These are phyloP conservation scores for Colletotrichum noveboracense DNA, from an alignment of 2,329 filamentous ascomycete species.

Conservation along the genomic window DNA sequence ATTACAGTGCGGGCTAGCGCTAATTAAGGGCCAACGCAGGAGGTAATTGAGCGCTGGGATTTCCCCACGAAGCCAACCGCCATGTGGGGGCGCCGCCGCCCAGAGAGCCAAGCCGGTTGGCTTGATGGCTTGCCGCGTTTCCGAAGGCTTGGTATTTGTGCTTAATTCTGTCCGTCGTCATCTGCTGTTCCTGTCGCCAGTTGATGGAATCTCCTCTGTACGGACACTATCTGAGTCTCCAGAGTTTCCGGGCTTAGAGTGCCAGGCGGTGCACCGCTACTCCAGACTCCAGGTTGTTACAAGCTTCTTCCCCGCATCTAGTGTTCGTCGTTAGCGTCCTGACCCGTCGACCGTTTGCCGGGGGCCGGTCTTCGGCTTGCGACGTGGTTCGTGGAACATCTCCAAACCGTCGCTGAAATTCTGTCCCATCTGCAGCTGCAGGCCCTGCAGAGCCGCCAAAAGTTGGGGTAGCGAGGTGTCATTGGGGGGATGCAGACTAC, in stretches of 20 bases:
- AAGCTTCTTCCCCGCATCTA: neutral
- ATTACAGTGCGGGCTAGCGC: slow-evolving; percentile 6
- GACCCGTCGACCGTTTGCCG: neutral
- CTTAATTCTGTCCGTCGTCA: neutral
- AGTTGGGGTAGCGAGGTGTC: neutral
- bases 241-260: neutral
- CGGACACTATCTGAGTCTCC: neutral
- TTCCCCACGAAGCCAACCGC: neutral
- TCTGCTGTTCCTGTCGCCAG: neutral
- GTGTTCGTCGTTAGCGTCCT: neutral
- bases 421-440: slow-evolving; percentile 1
- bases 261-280: neutral
- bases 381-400: slow-evolving; percentile 18
- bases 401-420: slow-evolving; percentile 1
- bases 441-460: slow-evolving; percentile 14
- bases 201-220: neutral
- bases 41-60: neutral
- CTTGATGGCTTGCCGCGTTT: neutral
- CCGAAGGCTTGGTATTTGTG: slow-evolving; percentile 9
- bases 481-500: neutral
- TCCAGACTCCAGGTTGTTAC: neutral
- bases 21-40: slow-evolving; percentile 9
- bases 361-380: neutral
- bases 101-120: slow-evolving; percentile 10
- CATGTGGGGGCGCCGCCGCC: neutral